These are phyloP conservation scores for Paramecium octaurelia DNA, from an alignment of 73 alveolate species.

Conservation along the genomic window DNA sequence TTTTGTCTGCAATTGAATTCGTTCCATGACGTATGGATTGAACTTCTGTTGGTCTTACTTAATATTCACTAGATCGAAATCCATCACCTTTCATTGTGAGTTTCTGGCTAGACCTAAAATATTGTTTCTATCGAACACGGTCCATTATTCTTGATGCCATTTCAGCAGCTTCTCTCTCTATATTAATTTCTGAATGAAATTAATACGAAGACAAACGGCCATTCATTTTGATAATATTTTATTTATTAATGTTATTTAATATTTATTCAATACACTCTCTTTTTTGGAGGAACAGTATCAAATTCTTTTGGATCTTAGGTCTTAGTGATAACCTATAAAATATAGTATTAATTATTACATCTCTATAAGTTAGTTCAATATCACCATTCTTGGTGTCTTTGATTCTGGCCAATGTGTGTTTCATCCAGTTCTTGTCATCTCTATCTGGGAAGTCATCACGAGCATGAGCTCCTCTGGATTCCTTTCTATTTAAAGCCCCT, in stretches of 20 bases:
- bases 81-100: not conserved
- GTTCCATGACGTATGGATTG: not conserved
- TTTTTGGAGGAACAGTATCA: constrained; percentile 79
- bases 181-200: not conserved
- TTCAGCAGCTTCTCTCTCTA: not conserved
- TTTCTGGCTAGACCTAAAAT: not conserved
- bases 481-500: constrained; percentile 80
- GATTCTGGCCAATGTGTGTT: constrained; percentile 75
- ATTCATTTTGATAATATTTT: not conserved
- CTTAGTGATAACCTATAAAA: constrained; percentile 40
- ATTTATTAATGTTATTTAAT: not conserved
- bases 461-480: constrained; percentile 89
- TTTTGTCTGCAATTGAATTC: not conserved
- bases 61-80: not conserved
- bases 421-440: constrained; percentile 88
- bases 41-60: not conserved
- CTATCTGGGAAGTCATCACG: constrained; percentile 85
- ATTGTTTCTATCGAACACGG: not conserved
- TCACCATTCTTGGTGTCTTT: constrained; percentile 48
- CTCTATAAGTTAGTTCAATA: constrained; percentile 71
- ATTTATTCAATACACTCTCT: constrained; percentile 72
- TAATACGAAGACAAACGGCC: not conserved
- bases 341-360: not conserved
- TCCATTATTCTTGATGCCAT: constrained; percentile 7
- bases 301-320: constrained; percentile 75